Evolutionary conservation across 2,329 filamentous ascomycete species (phyloP).

Genomic region (Alternaria hordeiaustralica): DNA sequence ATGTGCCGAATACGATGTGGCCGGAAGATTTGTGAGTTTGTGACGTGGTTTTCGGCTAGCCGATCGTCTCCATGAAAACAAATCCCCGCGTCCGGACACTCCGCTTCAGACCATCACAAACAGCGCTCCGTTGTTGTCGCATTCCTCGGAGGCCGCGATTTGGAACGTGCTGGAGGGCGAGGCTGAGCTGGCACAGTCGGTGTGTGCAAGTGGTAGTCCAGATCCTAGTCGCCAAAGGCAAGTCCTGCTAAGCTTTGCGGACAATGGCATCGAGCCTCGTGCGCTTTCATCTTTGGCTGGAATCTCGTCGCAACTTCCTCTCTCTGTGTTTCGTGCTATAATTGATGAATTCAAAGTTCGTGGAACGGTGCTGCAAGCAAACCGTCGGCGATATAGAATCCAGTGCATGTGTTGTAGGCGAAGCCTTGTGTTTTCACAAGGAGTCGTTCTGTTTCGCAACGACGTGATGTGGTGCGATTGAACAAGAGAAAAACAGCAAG

Average conservation of each 20-base stretch:
- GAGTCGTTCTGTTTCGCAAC: neutral
- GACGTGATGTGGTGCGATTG: neutral
- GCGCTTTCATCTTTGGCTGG: neutral
- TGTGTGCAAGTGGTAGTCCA: neutral
- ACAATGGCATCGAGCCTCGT: neutral
- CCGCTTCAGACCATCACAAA: neutral
- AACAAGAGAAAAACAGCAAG: neutral
- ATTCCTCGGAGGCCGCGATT: neutral
- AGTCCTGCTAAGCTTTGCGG: neutral
- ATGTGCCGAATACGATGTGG: slow-evolving; percentile 1
- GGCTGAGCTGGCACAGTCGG: neutral
- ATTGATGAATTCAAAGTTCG: neutral
- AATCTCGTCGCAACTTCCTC: neutral
- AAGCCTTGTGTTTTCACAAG: neutral
- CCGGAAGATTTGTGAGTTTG: neutral
- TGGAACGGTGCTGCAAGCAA: neutral
- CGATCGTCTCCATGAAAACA: neutral
- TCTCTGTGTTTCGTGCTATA: neutral
- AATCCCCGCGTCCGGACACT: neutral
- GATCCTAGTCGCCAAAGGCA: neutral
- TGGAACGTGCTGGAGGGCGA: neutral
- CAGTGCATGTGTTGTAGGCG: neutral
- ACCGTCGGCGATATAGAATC: neutral
- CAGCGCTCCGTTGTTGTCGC: neutral
- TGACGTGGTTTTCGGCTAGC: neutral